Conservation (phyloP, 148 eudicot genomes). For the Camellia granthamiana region DNA sequence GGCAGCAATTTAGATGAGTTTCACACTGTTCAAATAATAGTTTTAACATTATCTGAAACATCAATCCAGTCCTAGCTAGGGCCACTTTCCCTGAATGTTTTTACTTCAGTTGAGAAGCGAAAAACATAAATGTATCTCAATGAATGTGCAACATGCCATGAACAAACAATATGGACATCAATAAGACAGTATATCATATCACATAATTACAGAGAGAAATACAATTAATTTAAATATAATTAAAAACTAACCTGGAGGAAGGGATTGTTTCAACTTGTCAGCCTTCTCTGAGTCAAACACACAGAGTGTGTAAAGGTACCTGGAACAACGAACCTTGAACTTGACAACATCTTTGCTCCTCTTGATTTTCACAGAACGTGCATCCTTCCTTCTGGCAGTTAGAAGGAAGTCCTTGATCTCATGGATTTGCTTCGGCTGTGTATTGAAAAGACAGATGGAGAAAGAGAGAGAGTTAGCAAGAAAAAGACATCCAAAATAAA, state of each 20-base stretch:
- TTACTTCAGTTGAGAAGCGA: no score
- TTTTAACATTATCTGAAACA: not conserved
- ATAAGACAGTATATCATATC: not conserved
- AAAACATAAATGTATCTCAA: no score
- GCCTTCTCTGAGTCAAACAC: slow-evolving; percentile 42
- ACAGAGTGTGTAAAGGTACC: slow-evolving; percentile 41
- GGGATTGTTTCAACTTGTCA: slow-evolving; percentile 46
- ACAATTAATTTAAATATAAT: not conserved
- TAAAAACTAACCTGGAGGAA: slow-evolving; percentile 32
- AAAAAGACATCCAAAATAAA: not conserved
- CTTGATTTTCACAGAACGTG: slow-evolving; percentile 58
- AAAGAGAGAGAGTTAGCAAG: not conserved
- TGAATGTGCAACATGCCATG: not conserved
- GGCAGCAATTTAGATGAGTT: not conserved
- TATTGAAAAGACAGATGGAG: not conserved
- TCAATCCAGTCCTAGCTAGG: no score
- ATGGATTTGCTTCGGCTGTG: slow-evolving; percentile 48
- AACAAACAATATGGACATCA: not conserved
- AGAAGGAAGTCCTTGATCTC: slow-evolving; percentile 63
- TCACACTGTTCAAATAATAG: not conserved
- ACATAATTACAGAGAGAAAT: not conserved
- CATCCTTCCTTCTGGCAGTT: slow-evolving; percentile 58
- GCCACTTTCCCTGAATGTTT: not conserved
- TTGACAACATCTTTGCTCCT: slow-evolving; percentile 45
- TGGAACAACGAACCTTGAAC: slow-evolving; percentile 50